Conservation (phyloP, 164 flowering plant species). For the Cinnamomum micranthum region DNA sequence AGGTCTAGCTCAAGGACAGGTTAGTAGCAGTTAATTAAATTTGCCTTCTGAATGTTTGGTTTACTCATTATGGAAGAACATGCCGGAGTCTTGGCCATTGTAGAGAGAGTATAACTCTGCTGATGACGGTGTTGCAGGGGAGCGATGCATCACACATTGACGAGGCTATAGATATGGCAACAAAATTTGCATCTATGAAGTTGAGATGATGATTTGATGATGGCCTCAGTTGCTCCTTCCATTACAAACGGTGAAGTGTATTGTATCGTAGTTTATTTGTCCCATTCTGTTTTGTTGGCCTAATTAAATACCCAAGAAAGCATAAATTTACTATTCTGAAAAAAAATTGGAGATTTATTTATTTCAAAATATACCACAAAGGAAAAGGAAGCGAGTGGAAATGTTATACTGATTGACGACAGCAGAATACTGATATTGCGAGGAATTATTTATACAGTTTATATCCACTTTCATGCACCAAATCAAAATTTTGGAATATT, state of each 20-base stretch:
- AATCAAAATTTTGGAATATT: too few relatives aligned
- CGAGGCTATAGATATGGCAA: conserved; percentile 16
- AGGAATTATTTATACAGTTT: too few relatives aligned
- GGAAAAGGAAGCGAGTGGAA: not conserved
- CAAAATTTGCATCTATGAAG: conserved; percentile 16
- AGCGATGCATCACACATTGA: conserved; percentile 13
- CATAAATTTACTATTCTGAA: not conserved
- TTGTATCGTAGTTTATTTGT: not conserved
- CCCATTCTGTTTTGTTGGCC: not conserved
- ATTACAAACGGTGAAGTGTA: not conserved
- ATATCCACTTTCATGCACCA: too few relatives aligned
- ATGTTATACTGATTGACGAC: too few relatives aligned
- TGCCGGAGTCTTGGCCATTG: not conserved
- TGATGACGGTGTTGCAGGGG: conserved; percentile 3
- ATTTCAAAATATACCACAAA: not conserved
- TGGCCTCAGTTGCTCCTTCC: too few relatives aligned
- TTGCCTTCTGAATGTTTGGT: not conserved
- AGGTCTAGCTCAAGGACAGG: conserved; percentile 93
- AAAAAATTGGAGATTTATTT: too few relatives aligned
- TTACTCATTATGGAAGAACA: not conserved
- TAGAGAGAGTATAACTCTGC: not conserved
- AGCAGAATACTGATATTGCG: too few relatives aligned
- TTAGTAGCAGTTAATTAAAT: conserved; percentile 18
- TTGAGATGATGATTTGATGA: conserved; percentile 1
- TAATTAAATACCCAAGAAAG: not conserved